Base-by-base conservation (phyloP, 768 basidiomycete species). In the Suillus fuscotomentosus region DNA sequence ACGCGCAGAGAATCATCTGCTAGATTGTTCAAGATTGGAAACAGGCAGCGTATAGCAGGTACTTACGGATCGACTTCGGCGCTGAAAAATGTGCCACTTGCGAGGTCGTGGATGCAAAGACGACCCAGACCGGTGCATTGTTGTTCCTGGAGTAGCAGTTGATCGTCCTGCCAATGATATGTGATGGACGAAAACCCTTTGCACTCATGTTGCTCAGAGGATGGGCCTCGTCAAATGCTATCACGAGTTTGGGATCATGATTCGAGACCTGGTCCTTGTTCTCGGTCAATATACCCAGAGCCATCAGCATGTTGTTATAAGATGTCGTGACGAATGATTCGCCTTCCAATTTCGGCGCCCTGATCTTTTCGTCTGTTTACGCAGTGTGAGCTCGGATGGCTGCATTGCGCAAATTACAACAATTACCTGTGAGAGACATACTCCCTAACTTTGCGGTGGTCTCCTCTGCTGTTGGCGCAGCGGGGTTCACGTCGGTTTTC, bases 81-180 rank as follows among this genome's bases (percentile, higher is more conserved):
- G 64, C 48, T 24, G 50, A 34, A 60, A 65, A 56, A 54, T 43
- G 4, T 11, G 39, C 50, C 13, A 61, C 64, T 42, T 61, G 53
- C 8, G 42, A 61, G 13, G 48, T 55, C 1, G 60, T 65, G 39
- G 64, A 65, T 34, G 39, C 8, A 43, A 65, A 65, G 3, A 43
- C 51, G 22, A 54, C 64, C 64, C 64, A 65, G 39, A 56, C 24
- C 2, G 60, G 10, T 53, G 17, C 17, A 9, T 53, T 3, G 8
- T 1, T 3, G 51, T 15, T 22, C 8, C 2, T 6, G n/a, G 24
- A 31, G n/a, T 45, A 60, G 20, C 10, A 17, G 4, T 31, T 45
- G 41, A 60, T 60, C 11, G n/a, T 31, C 42, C 42, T 39, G 24
- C 42, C 13, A 22, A 45, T 2, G 31, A 60, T 60, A 22, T 45